Evolutionary conservation across 371 early-diverging fungal species (phyloP).

Genomic region (Syncephalastrum racemosum): DNA sequence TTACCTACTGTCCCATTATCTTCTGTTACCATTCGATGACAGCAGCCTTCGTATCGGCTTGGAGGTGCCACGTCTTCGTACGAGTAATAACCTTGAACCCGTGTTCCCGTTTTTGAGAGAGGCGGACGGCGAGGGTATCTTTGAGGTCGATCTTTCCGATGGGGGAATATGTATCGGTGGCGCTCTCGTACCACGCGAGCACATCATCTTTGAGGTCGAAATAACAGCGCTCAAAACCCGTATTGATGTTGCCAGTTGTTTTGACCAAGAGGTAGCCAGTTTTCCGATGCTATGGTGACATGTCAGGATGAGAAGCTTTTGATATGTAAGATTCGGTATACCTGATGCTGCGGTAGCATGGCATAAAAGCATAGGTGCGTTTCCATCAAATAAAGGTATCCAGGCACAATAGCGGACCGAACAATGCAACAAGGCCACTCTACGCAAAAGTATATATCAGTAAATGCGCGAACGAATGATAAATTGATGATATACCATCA

Average conservation of each 20-base stretch:
- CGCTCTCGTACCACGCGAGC: conserved; percentile 62
- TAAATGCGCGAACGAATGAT: conserved; percentile 5
- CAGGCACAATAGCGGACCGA: conserved; percentile 67
- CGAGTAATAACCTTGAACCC: conserved; percentile 61
- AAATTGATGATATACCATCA: conserved; percentile 39
- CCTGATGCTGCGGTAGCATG: background rate
- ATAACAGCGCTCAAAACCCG: conserved; percentile 59
- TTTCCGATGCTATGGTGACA: conserved; percentile 49
- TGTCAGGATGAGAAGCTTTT: background rate
- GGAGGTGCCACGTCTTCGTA: conserved; percentile 51
- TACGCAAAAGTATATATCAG: conserved; percentile 16
- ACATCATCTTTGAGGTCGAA: conserved; percentile 69
- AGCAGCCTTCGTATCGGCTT: conserved; percentile 55
- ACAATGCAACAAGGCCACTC: conserved; percentile 78
- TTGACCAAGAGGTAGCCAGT: conserved; percentile 62
- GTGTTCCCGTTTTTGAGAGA: conserved; percentile 47
- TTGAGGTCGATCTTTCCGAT: conserved; percentile 71
- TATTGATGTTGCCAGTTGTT: conserved; percentile 40
- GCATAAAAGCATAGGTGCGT: conserved; percentile 50
- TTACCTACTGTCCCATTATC: background rate
- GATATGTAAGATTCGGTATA: too few relatives aligned
- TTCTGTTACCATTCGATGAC: conserved; percentile 55
- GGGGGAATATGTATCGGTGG: conserved; percentile 70
- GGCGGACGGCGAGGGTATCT: conserved; percentile 51
- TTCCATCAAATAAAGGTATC: conserved; percentile 71